phyloP scores from a whole-genome alignment of 2,329 filamentous ascomycete species.

The Penicillium sp. region DNA sequence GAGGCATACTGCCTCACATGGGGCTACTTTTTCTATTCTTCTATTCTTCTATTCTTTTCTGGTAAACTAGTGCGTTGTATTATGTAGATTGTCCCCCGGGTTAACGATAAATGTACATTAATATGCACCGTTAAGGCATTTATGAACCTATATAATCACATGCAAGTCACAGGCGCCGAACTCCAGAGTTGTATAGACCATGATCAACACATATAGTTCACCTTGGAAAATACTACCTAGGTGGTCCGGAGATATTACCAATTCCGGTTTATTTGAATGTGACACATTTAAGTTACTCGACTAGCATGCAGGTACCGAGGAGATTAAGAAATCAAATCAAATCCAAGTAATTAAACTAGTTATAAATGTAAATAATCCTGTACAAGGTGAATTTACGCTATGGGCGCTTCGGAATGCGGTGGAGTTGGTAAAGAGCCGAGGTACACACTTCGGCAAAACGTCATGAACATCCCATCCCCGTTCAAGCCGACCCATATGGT shows the following conservation, averaged over 20 bases:
- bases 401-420: slow-evolving; percentile 14
- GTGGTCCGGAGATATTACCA: not conserved
- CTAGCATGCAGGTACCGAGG: not conserved
- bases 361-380: not conserved
- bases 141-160: not conserved
- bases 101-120: no score
- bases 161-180: not conserved
- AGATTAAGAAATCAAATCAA: not conserved
- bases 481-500: slow-evolving; percentile 31
- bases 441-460: slow-evolving; percentile 39
- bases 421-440: slow-evolving; percentile 32
- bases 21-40: not conserved
- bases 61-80: not conserved
- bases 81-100: not conserved
- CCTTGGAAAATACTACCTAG: not conserved
- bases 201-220: not conserved
- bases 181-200: not conserved
- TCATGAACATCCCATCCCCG: slow-evolving; percentile 32
- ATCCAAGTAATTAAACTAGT: no score
- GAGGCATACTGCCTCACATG: not conserved
- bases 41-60: not conserved
- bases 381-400: not conserved
- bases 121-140: not conserved
- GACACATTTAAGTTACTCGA: not conserved
- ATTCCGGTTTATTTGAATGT: not conserved